Conservation (phyloP, 805 yeast species). For the Clavispora fructus region DNA sequence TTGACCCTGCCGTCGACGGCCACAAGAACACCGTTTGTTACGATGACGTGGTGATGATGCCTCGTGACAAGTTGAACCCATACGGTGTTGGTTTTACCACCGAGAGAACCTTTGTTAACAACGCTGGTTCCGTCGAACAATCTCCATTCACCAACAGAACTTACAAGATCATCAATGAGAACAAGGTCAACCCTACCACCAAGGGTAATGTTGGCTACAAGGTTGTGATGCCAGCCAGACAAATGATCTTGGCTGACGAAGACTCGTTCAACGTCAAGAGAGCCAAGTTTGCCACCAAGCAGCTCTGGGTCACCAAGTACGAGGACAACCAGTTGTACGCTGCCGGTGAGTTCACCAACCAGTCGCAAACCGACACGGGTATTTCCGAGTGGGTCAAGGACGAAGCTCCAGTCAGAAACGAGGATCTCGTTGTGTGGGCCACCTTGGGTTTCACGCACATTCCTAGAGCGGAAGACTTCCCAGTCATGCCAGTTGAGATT, state of each 20-base stretch:
- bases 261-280: slow-evolving; percentile 63
- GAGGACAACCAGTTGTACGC: slow-evolving; percentile 67
- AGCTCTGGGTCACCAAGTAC: slow-evolving; percentile 78
- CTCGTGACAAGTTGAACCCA: slow-evolving; percentile 52
- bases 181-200: slow-evolving; percentile 61
- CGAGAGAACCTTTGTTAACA: slow-evolving; percentile 60
- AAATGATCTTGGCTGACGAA: slow-evolving; percentile 64
- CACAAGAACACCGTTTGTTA: slow-evolving; percentile 67
- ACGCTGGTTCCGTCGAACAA: slow-evolving; percentile 67
- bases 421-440: slow-evolving; percentile 75
- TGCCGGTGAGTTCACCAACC: slow-evolving; percentile 85
- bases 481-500: slow-evolving; percentile 83
- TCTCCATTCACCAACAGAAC: slow-evolving; percentile 72
- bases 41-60: slow-evolving; percentile 64
- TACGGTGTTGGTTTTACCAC: slow-evolving; percentile 65
- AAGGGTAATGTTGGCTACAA: slow-evolving; percentile 74
- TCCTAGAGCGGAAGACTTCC: slow-evolving; percentile 83
- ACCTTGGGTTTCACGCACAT: slow-evolving; percentile 78
- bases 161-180: slow-evolving; percentile 71
- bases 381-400: slow-evolving; percentile 68
- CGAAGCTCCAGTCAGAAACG: slow-evolving; percentile 62
- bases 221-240: slow-evolving; percentile 67
- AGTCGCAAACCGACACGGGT: slow-evolving; percentile 67
- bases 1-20: slow-evolving; percentile 81
- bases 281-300: slow-evolving; percentile 72